Evolutionary conservation across 164 flowering plant genomes (phyloP), one percentile per base, ranked within the genome.

Genomic region (Nymphaea colorata): DNA sequence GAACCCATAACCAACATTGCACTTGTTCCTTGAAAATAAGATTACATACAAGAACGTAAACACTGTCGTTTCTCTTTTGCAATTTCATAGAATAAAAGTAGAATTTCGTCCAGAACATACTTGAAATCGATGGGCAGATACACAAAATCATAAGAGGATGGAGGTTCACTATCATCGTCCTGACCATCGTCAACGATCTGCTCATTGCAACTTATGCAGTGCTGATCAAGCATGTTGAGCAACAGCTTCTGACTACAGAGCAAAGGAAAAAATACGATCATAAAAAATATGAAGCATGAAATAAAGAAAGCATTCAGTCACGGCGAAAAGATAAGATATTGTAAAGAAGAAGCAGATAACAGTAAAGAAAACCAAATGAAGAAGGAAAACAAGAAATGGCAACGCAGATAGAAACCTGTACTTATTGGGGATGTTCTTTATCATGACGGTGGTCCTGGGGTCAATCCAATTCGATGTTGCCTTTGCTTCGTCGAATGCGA

Each of bases 401-500:
- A 36, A 36, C 41, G 17, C 41, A 17, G 15, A 17, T 6, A 10
- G 16, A 43, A 51, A 87, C 97, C 97, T 91, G 84, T 93, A 93
- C 76, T 93, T 93, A 81, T 93, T 93, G 72, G 98, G 98, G 67
- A 93, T 89, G 91, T 93, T 93, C 79, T 93, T 93, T 71, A 93
- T 89, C 98, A 93, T 93, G 67, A 93, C 82, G n/a, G 97, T 91
- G 63, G 98, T 93, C 68, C 98, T 82, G 6, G 83, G 42, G 73
- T 93, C 98, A 25, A 66, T 78, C 63, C 63, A 62, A 65, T 64
- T 65, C 4, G 81, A 70, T 44, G 82, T 84, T 41, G 64, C 44
- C 51, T 79, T 76, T 12, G 79, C 82, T 41, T 86, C 88, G 43
- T 83, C 90, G 16, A 61, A 4, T 41, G 41, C 42, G 42, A 61